Evolutionary conservation across 1,284 basidiomycete species (phyloP).

Genomic region (Microbotryum lychnidis-dioicae): DNA sequence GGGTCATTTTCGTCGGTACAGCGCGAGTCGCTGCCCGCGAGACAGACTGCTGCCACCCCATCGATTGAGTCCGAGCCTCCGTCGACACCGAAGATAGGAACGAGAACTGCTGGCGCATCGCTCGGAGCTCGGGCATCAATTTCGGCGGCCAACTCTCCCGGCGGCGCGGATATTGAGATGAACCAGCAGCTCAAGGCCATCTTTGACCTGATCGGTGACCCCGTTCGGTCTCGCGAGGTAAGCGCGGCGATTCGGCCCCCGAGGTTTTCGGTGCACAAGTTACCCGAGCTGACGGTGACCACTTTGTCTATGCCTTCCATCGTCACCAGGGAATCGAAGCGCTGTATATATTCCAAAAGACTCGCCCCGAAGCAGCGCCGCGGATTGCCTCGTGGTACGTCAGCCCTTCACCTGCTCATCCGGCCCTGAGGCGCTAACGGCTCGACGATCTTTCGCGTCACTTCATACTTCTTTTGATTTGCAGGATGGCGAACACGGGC

Average conservation of each 20-base stretch:
- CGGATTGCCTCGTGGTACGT: conserved; percentile 51
- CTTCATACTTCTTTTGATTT: background rate
- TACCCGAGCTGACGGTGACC: too few relatives aligned
- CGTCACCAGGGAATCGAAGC: conserved; percentile 68
- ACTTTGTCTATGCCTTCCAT: background rate
- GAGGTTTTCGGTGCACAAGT: background rate
- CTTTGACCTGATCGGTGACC: conserved; percentile 74
- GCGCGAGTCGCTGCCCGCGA: background rate
- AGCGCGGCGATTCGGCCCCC: conserved; percentile 47
- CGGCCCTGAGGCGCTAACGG: background rate
- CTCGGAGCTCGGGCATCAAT: background rate
- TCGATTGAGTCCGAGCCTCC: background rate
- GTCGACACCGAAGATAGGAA: background rate
- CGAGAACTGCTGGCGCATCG: conserved; percentile 3
- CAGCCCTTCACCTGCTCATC: background rate
- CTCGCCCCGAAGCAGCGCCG: conserved; percentile 75
- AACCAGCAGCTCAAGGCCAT: conserved; percentile 60
- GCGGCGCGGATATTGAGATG: conserved; percentile 28
- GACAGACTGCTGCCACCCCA: too few relatives aligned
- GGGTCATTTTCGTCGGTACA: background rate
- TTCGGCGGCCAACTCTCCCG: conserved; percentile 4
- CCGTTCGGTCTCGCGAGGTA: conserved; percentile 64
- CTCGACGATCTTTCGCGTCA: background rate
- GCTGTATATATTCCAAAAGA: conserved; percentile 86
- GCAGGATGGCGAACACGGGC: conserved; percentile 42